These are phyloP conservation scores for Gaeumannomyces tritici DNA, from an alignment of 2,329 filamentous ascomycete genomes.

Conservation along the genomic window DNA sequence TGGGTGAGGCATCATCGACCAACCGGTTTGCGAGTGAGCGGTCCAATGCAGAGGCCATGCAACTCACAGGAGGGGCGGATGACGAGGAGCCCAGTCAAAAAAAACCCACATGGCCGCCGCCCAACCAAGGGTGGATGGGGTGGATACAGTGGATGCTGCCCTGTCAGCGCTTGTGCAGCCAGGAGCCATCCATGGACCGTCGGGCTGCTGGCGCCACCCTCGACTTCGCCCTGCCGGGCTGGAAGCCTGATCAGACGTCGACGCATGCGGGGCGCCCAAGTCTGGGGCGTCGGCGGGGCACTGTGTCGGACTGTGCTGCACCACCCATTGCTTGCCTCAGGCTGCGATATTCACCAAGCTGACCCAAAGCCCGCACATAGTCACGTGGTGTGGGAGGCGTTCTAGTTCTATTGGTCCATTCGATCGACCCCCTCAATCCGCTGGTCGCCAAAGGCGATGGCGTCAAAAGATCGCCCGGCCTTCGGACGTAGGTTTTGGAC, in stretches of 20 bases:
- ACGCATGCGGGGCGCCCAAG: no score
- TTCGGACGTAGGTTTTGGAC: neutral
- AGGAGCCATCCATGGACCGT: neutral
- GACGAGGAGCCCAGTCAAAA: neutral
- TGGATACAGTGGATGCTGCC: no score
- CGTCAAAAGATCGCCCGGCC: neutral
- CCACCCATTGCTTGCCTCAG: neutral
- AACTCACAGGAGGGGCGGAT: neutral
- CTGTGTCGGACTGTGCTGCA: neutral
- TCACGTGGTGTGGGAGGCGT: neutral
- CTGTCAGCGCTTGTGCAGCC: no score
- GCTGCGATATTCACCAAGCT: neutral
- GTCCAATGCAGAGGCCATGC: no score
- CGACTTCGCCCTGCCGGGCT: no score
- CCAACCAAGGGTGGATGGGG: no score
- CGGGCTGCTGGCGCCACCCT: no score
- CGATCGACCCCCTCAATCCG: no score
- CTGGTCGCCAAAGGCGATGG: no score
- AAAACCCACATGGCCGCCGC: neutral
- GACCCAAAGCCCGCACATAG: neutral
- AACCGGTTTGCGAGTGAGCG: no score
- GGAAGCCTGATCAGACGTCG: no score
- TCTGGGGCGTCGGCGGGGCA: neutral
- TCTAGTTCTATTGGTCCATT: neutral
- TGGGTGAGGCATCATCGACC: no score